Conservation (phyloP, 1,139 yeast genomes). For the Debaryomycetaceae sp. region DNA sequence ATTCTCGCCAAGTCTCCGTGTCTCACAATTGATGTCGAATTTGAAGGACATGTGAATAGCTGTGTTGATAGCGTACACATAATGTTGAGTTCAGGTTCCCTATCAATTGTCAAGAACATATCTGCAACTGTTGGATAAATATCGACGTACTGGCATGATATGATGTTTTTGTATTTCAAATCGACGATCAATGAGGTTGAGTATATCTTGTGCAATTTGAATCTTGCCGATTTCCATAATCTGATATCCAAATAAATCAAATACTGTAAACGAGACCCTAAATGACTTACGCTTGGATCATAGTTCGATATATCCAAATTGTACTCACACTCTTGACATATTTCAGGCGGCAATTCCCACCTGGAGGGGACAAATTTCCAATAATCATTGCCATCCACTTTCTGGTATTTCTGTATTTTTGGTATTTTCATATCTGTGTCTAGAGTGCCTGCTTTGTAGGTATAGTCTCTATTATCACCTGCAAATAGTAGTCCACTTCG, state of each 20-base stretch:
- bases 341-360: conserved; percentile 41
- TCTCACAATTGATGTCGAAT: conserved; percentile 63
- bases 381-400: conserved; percentile 17
- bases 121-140: conserved; percentile 78
- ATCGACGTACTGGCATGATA: conserved; percentile 80
- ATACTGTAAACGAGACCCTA: conserved; percentile 77
- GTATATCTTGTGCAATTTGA: conserved; percentile 62
- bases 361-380: conserved; percentile 37
- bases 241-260: conserved; percentile 67
- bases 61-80: conserved; percentile 80
- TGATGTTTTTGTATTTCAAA: conserved; percentile 51
- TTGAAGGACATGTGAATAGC: conserved; percentile 78
- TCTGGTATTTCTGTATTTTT: conserved; percentile 19
- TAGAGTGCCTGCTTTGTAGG: conserved; percentile 31
- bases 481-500: conserved; percentile 34
- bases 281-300: conserved; percentile 26
- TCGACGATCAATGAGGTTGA: conserved; percentile 70
- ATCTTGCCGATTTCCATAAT: conserved; percentile 66
- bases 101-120: conserved; percentile 62
- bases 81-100: conserved; percentile 80
- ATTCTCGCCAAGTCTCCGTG: conserved; percentile 72
- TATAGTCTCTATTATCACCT: conserved; percentile 9
- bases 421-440: conserved; percentile 33
- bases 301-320: conserved; percentile 29
- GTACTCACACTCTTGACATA: conserved; percentile 47